Evolutionary conservation across 1,139 yeast genomes (phyloP), one percentile per base, ranked within the genome.

Genomic region (Meyerozyma elateridarum): DNA sequence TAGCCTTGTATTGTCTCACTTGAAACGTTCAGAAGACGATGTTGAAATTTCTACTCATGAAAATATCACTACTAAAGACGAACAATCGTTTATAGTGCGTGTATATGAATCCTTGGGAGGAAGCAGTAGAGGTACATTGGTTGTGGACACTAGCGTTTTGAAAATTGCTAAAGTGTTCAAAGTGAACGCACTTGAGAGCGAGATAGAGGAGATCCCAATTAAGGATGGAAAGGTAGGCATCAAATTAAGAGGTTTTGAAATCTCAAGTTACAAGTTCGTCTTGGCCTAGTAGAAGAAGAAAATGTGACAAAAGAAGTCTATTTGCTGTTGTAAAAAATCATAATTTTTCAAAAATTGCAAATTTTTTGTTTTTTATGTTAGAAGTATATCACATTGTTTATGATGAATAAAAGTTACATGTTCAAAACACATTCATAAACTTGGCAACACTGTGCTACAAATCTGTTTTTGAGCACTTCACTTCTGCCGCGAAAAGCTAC

Each of bases 81-180:
- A 64, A 28, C 73, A 69, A 40, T 73, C 84, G 1, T 61, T 85
- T 24, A 67, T 88, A 20, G 65, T 84, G 22, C 73, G 97, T 46
- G 73, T 85, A 1, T 89, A 87, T 56, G 97, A 89, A 49, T 64
- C 95, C 0, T 65, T 89, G 32, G 97, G 97, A 6, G 97, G 96
- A 20, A 41, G 53, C 9, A 67, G 80, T 1, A 52, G 49, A 6
- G 93, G 85, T 2, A 56, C 48, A 8, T 52, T 87, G 32, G 52
- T 59, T 18, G 56, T 78, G 24, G 56, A 60, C 33, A 34, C 49
- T 3, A 31, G 42, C 4, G 29, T 48, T 8, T 49, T 64, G 29
- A 58, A 65, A 1, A 56, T 85, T 28, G 61, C 58, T 29, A 58
- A 64, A 37, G 85, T 77, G 6, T 61, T 52, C 46, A 76, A 75